Conservation (phyloP, 176 grass and related monocot species). For the Pharus latifolius region DNA sequence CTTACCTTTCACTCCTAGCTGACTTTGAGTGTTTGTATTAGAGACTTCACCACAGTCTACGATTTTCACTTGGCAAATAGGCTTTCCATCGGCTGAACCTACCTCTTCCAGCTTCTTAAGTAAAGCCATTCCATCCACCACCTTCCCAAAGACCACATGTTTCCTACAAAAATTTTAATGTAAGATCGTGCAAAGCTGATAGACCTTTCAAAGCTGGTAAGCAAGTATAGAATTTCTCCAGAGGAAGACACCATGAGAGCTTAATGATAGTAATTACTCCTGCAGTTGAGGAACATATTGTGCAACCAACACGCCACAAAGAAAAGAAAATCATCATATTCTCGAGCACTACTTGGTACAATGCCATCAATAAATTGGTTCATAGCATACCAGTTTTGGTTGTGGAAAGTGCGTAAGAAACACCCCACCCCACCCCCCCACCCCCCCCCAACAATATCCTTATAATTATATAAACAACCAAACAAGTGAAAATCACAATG, state of each 20-base stretch:
- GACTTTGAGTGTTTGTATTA: slow-evolving; percentile 19
- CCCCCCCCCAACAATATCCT: neutral
- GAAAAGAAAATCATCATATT: neutral
- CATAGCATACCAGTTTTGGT: neutral
- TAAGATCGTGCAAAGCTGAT: slow-evolving; percentile 1
- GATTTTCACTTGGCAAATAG: slow-evolving; percentile 47
- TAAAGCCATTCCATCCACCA: slow-evolving; percentile 28
- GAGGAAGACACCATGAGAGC: neutral
- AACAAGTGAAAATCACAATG: neutral
- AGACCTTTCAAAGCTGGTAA: neutral
- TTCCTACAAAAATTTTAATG: slow-evolving; percentile 45
- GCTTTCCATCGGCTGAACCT: slow-evolving; percentile 34
- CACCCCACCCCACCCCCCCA: no score
- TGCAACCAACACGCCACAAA: no score
- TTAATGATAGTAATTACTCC: neutral
- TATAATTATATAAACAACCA: neutral
- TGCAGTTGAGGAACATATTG: neutral
- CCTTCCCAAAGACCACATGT: slow-evolving; percentile 76
- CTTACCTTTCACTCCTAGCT: slow-evolving; percentile 47
- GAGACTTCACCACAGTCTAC: slow-evolving; percentile 64
- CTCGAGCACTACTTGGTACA: neutral
- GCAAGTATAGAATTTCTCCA: neutral
- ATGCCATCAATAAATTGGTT: neutral
- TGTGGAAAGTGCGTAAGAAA: neutral
- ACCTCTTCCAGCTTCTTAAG: slow-evolving; percentile 56